These are phyloP conservation scores for Phytophthora cactorum DNA, from an alignment of 352 stramenopile genomes.

Conservation along the genomic window DNA sequence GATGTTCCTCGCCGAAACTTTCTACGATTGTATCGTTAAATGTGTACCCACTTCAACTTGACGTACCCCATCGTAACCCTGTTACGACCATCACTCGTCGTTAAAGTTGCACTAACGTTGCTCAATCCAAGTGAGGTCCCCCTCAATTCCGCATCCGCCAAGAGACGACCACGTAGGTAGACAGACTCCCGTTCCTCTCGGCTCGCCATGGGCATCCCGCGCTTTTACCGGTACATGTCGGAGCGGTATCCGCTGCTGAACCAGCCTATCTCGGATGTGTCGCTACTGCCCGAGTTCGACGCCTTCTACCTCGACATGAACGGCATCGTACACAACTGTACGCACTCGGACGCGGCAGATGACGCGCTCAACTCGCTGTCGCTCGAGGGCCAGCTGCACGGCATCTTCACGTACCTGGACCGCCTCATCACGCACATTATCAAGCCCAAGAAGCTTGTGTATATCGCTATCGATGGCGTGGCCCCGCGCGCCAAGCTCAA, in stretches of 20 bases:
- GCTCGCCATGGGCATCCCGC: constrained; percentile 88
- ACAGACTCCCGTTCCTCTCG: neutral
- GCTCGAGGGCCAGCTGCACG: constrained; percentile 95
- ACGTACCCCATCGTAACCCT: neutral
- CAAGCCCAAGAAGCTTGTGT: constrained; percentile 96
- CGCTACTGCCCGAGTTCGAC: constrained; percentile 98
- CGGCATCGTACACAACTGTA: constrained; percentile 99
- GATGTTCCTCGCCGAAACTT: too few relatives aligned
- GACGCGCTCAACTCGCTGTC: constrained; percentile 91
- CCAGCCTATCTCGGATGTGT: constrained; percentile 96
- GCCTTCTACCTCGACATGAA: constrained; percentile 99
- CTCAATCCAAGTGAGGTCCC: constrained; percentile 4
- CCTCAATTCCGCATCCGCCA: constrained; percentile 12
- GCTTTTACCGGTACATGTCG: constrained; percentile 94
- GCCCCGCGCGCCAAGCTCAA: constrained; percentile 99
- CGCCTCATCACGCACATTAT: constrained; percentile 97
- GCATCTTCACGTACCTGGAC: constrained; percentile 93
- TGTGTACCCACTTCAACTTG: neutral
- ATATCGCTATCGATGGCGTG: constrained; percentile 99
- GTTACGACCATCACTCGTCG: constrained; percentile 4
- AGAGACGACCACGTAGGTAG: constrained; percentile 12
- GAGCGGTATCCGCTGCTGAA: constrained; percentile 99
- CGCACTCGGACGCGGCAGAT: constrained; percentile 95
- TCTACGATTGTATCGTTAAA: too few relatives aligned
- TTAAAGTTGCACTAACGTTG: constrained; percentile 14